A percentile compares a stretch with the other conserved stretches of the same genome.
These are phyloP conservation scores for Cenchrus purpureus DNA, from an alignment of 176 grass and related monocot species.

Conservation along the genomic window DNA sequence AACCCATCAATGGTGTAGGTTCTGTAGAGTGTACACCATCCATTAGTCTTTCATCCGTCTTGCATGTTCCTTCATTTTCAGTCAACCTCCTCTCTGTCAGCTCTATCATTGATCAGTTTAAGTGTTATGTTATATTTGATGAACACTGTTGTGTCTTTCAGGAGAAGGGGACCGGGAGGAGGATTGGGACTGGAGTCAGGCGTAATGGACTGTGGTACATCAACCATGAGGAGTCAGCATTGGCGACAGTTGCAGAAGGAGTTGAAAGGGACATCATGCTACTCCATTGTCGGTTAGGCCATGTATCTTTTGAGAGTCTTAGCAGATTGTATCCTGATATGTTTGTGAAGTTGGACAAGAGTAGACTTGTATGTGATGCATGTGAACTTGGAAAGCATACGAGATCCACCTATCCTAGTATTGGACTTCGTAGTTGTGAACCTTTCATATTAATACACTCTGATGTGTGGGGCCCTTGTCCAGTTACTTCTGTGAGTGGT, in stretches of 20 bases:
- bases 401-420: too few species aligned
- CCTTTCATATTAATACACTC: too few species aligned
- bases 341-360: too few species aligned
- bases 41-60: neutral
- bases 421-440: neutral
- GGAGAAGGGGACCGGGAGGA: neutral
- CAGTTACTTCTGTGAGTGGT: neutral
- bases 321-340: too few species aligned
- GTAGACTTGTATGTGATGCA: too few species aligned
- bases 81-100: neutral
- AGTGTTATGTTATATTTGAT: neutral
- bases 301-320: too few species aligned
- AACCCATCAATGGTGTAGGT: neutral
- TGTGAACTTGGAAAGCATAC: too few species aligned
- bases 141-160: neutral
- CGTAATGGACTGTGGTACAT: neutral
- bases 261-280: too few species aligned
- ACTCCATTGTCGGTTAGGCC: too few species aligned
- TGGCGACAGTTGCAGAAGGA: too few species aligned
- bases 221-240: neutral
- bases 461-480: too few species aligned
- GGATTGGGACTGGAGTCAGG: too few species aligned
- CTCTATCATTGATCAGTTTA: neutral
- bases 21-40: neutral
- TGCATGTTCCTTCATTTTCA: neutral